phyloP scores from a whole-genome alignment of 176 grass and related monocot genomes.

The Carex parvula region DNA sequence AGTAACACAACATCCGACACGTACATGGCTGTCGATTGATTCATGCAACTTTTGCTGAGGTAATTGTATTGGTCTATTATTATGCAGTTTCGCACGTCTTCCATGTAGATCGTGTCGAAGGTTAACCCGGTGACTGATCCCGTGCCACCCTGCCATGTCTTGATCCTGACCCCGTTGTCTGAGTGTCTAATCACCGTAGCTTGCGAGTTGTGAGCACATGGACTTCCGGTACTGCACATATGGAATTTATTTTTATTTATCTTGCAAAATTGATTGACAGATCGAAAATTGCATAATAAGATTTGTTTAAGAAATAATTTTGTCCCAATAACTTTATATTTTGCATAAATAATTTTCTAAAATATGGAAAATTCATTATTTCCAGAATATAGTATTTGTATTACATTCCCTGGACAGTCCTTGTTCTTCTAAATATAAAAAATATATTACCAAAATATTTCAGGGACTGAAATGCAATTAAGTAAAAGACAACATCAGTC shows the following conservation, averaged over 20 bases:
- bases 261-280: neutral
- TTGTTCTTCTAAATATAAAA: neutral
- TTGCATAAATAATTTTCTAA: neutral
- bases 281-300: neutral
- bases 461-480: neutral
- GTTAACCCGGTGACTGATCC: slow-evolving; percentile 52
- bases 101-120: slow-evolving; percentile 61
- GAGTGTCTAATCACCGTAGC: slow-evolving; percentile 81
- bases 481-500: neutral
- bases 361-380: slow-evolving; percentile 1
- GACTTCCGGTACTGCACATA: slow-evolving; percentile 68
- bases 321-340: neutral
- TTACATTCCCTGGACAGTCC: neutral
- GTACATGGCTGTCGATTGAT: slow-evolving; percentile 68
- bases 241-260: neutral
- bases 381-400: neutral
- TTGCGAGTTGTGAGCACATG: slow-evolving; percentile 81
- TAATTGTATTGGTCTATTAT: slow-evolving; percentile 92
- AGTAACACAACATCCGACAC: slow-evolving; percentile 47
- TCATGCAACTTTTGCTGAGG: slow-evolving; percentile 69
- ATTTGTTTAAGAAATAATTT: neutral
- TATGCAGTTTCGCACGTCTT: slow-evolving; percentile 86
- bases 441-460: neutral
- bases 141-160: slow-evolving; percentile 87
- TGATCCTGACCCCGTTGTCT: slow-evolving; percentile 77